phyloP scores from a whole-genome alignment of 2,329 filamentous ascomycete species.

The Aspergillus candidus region DNA sequence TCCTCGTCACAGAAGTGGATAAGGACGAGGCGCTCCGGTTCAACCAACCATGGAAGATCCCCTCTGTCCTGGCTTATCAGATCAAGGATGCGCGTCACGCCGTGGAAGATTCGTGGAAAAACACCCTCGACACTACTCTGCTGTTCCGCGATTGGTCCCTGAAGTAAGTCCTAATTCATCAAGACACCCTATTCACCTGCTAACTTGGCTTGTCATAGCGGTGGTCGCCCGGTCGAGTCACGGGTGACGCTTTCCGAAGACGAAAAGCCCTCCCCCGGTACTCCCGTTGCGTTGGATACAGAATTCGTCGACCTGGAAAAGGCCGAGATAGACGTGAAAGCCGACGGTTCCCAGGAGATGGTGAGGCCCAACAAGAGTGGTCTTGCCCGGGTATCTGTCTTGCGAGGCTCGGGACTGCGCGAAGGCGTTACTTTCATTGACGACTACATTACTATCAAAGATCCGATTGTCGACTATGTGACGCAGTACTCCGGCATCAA shows the following conservation, averaged over 20 bases:
- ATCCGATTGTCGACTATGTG: conserved; percentile 89
- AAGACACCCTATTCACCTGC: neutral
- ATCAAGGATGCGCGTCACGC: conserved; percentile 72
- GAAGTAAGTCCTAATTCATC: conserved; percentile 32
- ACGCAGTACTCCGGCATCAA: conserved; percentile 92
- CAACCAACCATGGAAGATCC: conserved; percentile 86
- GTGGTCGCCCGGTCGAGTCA: conserved; percentile 33
- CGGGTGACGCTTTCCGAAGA: conserved; percentile 37
- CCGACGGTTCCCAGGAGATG: conserved; percentile 84
- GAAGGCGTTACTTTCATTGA: conserved; percentile 90
- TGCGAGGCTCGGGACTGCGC: conserved; percentile 68
- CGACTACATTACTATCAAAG: conserved; percentile 88
- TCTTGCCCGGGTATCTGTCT: conserved; percentile 84
- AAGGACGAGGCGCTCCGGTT: conserved; percentile 83
- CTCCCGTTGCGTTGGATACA: conserved; percentile 83
- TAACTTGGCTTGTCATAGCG: conserved; percentile 17
- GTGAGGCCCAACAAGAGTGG: conserved; percentile 87
- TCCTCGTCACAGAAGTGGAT: conserved; percentile 74
- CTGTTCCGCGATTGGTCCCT: conserved; percentile 67
- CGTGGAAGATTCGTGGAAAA: conserved; percentile 82
- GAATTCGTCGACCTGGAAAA: conserved; percentile 92
- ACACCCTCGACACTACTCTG: conserved; percentile 73
- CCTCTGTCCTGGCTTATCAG: conserved; percentile 82
- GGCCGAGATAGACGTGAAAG: conserved; percentile 93
- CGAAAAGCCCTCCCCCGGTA: conserved; percentile 65